A percentile compares a stretch with the other conserved stretches of the same genome.
Evolutionary conservation across 208 protist genomes (phyloP).

Genomic region (Leishmania tarentolae): DNA sequence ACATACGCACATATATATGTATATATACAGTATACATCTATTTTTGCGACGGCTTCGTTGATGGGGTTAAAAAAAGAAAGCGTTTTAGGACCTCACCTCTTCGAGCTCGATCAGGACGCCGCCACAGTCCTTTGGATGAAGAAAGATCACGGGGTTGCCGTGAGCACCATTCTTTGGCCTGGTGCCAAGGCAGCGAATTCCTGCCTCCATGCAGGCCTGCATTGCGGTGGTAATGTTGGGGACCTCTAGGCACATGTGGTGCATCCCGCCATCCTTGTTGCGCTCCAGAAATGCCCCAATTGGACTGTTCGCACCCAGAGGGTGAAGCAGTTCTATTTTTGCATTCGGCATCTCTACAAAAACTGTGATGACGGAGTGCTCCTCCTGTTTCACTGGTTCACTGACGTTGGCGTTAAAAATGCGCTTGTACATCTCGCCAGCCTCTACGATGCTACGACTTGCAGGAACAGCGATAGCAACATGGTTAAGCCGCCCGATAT

Average conservation of each 20-base stretch:
- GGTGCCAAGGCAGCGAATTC: conserved; percentile 73
- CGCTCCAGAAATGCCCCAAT: conserved; percentile 91
- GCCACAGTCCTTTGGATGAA: conserved; percentile 92
- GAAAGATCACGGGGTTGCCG: conserved; percentile 93
- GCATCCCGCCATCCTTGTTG: conserved; percentile 92
- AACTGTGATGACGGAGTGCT: conserved; percentile 94
- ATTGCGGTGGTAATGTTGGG: conserved; percentile 61
- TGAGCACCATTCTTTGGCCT: conserved; percentile 94
- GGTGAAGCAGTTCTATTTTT: conserved; percentile 93
- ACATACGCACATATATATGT: too few relatives aligned
- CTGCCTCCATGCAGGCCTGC: conserved; percentile 46
- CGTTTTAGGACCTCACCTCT: conserved; percentile 45
- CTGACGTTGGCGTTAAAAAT: conserved; percentile 82
- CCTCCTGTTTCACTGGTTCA: conserved; percentile 68
- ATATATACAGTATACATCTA: background rate
- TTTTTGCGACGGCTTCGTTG: background rate
- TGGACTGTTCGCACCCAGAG: conserved; percentile 86
- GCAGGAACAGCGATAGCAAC: conserved; percentile 94
- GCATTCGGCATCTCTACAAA: conserved; percentile 92
- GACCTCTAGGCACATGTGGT: conserved; percentile 95
- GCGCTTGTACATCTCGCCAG: conserved; percentile 73
- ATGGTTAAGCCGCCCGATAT: conserved; percentile 92
- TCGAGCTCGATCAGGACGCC: conserved; percentile 94
- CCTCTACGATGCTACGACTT: conserved; percentile 48
- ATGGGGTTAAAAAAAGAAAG: too few relatives aligned